Conservation (phyloP, 805 yeast species). For the Wickerhamomyces alni region DNA sequence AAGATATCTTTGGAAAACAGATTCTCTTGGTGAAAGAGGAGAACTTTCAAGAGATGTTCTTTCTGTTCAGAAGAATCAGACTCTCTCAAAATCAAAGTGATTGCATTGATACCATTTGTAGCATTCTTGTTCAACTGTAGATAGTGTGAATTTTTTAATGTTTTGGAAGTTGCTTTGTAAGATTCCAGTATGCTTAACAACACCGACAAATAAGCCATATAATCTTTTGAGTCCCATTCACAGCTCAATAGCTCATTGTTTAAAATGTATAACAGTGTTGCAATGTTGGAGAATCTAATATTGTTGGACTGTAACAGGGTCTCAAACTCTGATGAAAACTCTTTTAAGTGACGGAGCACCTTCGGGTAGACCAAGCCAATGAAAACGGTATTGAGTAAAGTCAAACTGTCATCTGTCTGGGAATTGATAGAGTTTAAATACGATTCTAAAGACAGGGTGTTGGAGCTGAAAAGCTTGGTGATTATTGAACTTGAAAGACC, state of each 20-base stretch:
- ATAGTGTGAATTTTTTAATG: conserved; percentile 10
- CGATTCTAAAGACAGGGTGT: conserved; percentile 14
- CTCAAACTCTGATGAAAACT: conserved; percentile 23
- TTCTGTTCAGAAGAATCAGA: conserved; percentile 17
- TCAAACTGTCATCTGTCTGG: conserved; percentile 10
- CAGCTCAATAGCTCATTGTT: conserved; percentile 17
- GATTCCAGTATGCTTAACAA: conserved; percentile 17
- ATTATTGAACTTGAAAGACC: conserved; percentile 33
- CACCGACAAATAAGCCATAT: conserved; percentile 21
- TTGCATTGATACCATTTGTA: conserved; percentile 12
- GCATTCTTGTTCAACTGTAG: conserved; percentile 12
- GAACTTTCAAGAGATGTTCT: conserved; percentile 23
- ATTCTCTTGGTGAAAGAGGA: conserved; percentile 27
- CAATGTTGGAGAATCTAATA: conserved; percentile 16
- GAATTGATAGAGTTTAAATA: conserved; percentile 13
- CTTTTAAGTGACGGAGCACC: conserved; percentile 23
- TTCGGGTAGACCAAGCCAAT: conserved; percentile 23
- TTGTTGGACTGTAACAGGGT: conserved; percentile 13
- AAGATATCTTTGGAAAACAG: conserved; percentile 26
- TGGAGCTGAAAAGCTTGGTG: conserved; percentile 22
- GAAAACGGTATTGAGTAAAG: conserved; percentile 14
- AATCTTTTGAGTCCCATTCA: conserved; percentile 23
- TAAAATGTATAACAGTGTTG: conserved; percentile 13
- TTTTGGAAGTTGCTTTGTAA: conserved; percentile 13
- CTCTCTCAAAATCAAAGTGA: conserved; percentile 15